Conservation (phyloP, 805 yeast species). For the Scheffersomyces ergatensis region DNA sequence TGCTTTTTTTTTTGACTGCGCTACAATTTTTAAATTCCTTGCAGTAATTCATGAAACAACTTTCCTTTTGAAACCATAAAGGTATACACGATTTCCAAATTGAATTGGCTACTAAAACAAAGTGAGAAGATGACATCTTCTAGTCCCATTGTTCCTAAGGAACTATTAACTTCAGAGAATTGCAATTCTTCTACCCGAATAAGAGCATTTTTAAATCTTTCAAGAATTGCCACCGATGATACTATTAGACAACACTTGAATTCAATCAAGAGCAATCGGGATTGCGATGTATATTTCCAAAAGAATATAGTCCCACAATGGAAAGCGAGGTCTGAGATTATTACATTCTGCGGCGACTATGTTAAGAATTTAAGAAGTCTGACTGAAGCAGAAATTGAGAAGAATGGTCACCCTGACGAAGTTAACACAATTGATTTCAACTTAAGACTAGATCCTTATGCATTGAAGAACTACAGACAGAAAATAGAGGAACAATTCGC, state of each 20-base stretch:
- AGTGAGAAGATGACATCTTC: background rate
- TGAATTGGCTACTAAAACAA: background rate
- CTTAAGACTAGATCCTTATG: slow-evolving; percentile 39
- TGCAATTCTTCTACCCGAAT: slow-evolving; percentile 33
- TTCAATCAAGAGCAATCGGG: slow-evolving; percentile 15
- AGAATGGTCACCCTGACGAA: background rate
- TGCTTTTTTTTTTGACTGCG: too few relatives aligned
- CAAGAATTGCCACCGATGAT: slow-evolving; percentile 41
- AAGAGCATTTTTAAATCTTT: slow-evolving; percentile 36
- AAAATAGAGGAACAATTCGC: slow-evolving; percentile 18
- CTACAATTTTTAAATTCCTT: too few relatives aligned
- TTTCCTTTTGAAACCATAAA: too few relatives aligned
- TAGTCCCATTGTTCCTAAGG: background rate
- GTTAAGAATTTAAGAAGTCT: slow-evolving; percentile 20
- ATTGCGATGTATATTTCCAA: slow-evolving; percentile 28
- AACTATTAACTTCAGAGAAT: slow-evolving; percentile 25
- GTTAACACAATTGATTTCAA: slow-evolving; percentile 15
- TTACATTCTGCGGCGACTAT: slow-evolving; percentile 29
- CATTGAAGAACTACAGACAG: slow-evolving; percentile 21
- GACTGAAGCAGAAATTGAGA: slow-evolving; percentile 4
- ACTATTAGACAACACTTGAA: slow-evolving; percentile 36
- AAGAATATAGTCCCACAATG: slow-evolving; percentile 33
- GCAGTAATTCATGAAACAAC: too few relatives aligned
- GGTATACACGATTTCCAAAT: background rate
- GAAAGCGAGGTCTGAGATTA: slow-evolving; percentile 27